Percentiles rank a stretch among this genome's conserved stretches.
phyloP scores from a whole-genome alignment of 257 asterid species.

The Solanum medicagineum region DNA sequence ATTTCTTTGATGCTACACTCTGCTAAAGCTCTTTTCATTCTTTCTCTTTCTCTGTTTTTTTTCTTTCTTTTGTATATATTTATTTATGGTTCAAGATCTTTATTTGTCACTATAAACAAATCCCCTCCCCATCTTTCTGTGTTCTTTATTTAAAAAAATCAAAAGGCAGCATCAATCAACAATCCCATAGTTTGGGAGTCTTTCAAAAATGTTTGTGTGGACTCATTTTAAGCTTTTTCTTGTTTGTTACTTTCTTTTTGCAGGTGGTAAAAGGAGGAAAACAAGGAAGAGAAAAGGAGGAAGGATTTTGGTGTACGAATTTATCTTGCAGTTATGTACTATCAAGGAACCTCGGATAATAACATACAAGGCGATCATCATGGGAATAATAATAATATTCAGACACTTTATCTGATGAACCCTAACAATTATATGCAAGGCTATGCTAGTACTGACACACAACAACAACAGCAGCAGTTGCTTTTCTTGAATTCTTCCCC shows the following conservation, averaged over 20 bases:
- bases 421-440: constrained; percentile 29
- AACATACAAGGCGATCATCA: constrained; percentile 7
- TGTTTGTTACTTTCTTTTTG: neutral
- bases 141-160: neutral
- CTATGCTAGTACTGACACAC: constrained; percentile 13
- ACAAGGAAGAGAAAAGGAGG: neutral
- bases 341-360: constrained; percentile 43
- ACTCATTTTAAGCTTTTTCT: neutral
- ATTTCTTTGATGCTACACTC: constrained; percentile 13
- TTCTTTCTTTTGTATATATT: neutral
- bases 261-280: constrained; percentile 1
- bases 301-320: neutral
- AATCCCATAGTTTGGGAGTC: neutral
- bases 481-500: constrained; percentile 16
- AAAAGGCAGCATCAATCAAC: neutral
- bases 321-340: constrained; percentile 26
- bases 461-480: constrained; percentile 13
- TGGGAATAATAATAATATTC: constrained; percentile 27
- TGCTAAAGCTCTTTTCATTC: neutral
- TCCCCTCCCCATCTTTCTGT: neutral
- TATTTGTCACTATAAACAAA: neutral
- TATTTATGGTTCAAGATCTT: neutral
- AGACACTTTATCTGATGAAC: constrained; percentile 62
- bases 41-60: neutral
- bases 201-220: constrained; percentile 3